Base-by-base conservation (phyloP, 2,329 filamentous ascomycete genomes). In the Fusarium verticillioides region DNA sequence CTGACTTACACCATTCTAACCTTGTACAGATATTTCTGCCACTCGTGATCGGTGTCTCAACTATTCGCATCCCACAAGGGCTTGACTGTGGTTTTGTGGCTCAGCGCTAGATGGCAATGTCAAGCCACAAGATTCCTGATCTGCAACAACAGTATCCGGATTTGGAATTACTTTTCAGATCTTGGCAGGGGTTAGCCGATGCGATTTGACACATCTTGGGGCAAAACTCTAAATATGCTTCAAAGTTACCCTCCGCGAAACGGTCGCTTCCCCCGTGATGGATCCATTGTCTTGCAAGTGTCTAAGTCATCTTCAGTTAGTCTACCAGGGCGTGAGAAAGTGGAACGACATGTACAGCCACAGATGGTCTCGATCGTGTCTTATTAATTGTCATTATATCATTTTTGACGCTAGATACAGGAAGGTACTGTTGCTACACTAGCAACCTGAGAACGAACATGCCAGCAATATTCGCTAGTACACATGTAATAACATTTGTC, bases 71-170 rank as follows among this genome's bases (percentile, higher is more conserved):
- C 18, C 9, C 4, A 23, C 23, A 23, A 10, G 32, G 28, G 34
- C 23, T 37, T 7, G 4, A 37, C 13, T n/a, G 2, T 53, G 23
- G 50, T n/a, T 34, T 53, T 53, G 34, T 39, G 50, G 50, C 34
- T 39, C 13, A 39, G 34, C 50, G 23, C 50, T 28, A 54, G 9
- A 7, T 9, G 4, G 1, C 19, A 18, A n/a, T 39, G 10, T 13
- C 6, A 13, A 58, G 54, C 42, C 42, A 47, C 32, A 49, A 9
- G 43, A 58, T 49, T 49, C 42, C 42, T 47, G 54, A 28, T 50
- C 40, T 49, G 23, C 32, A 58, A 18, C 10, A 23, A 13, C 23
- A 4, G 5, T 9, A 34, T 30, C 19, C 12, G 32, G 43, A 56
- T 32, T 36, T 21, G 40, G 54, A 49, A 58, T 58, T 10, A 26